Evolutionary conservation across 805 yeast genomes (phyloP), one percentile per base, ranked within the genome.

Genomic region (Wickerhamomyces alni): DNA sequence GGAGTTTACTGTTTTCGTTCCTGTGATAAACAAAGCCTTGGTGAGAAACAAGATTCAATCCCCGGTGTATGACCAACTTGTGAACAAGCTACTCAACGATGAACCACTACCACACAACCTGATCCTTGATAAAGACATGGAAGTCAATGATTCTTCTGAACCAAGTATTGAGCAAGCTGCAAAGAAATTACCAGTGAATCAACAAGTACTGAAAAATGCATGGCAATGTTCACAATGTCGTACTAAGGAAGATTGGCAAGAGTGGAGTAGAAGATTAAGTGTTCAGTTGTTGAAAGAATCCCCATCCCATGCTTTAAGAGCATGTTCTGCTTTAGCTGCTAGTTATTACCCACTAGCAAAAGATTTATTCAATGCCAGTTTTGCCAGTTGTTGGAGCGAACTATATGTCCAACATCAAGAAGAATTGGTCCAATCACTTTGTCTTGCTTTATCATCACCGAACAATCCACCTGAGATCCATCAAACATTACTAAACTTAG

Each of bases 201-300:
- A 77, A 47, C 70, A 69, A 38, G 68, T 67, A 8, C 67, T 93
- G 51, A 82, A 86, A 52, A 75, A 77, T 33, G 87, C 89, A 1
- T 93, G 99, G 98, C 96, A 88, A 50, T 83, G 95, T 21, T 76
- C 85, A 18, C 91, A 87, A 48, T 77, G 91, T 47, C 75, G 94
- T 38, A 87, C 97, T 0, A 80, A 81, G 50, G 98, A 89, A 51
- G 99, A 93, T 50, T 93, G 99, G 99, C 91, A 85, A 51, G 98
- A 93, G 55, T 93, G 99, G 99, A 79, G 88, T 47, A 75, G 95
- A 43, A 70, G 93, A 42, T 67, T 93, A 35, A 80, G 93, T 50
- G 83, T 87, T 38, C 96, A 88, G 54, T 61, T 93, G 26, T 65
- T 93, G 47, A 87, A 85, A 51, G 96, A 89, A 57, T 86, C 96